phyloP scores from a whole-genome alignment of 169 alveolate species.

The Plasmodium vinckei region DNA sequence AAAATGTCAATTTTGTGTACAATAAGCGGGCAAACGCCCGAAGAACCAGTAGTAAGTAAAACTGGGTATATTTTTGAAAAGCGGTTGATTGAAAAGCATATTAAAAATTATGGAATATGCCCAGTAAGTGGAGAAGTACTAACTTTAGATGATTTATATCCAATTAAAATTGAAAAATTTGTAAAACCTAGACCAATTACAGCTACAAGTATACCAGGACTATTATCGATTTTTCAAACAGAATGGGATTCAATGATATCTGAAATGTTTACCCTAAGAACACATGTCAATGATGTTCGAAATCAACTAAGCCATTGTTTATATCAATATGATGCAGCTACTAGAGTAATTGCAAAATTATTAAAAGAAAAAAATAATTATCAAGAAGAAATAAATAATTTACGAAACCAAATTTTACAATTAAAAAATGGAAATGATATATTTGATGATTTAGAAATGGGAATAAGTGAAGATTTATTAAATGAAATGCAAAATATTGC shows the following conservation, averaged over 20 bases:
- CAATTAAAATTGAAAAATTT: constrained; percentile 82
- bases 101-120: constrained; percentile 84
- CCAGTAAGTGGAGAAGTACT: constrained; percentile 89
- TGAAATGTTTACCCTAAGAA: constrained; percentile 93
- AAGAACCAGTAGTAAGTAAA: constrained; percentile 89
- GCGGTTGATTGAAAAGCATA: constrained; percentile 87
- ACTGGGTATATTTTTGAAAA: constrained; percentile 90
- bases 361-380: constrained; percentile 96
- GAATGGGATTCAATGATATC: constrained; percentile 97
- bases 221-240: constrained; percentile 91
- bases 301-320: constrained; percentile 96
- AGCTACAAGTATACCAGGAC: constrained; percentile 94
- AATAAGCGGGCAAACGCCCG: constrained; percentile 90
- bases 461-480: constrained; percentile 79
- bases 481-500: constrained; percentile 80
- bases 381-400: constrained; percentile 86
- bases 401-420: constrained; percentile 84
- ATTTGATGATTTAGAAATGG: constrained; percentile 71
- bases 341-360: constrained; percentile 97
- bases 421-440: constrained; percentile 81
- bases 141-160: constrained; percentile 83
- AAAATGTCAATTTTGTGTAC: constrained; percentile 87
- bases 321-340: constrained; percentile 98
- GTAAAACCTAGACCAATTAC: constrained; percentile 94
- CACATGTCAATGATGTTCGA: constrained; percentile 89